Base-by-base conservation (phyloP, 2,329 filamentous ascomycete genomes). In the Didymella glomerata region DNA sequence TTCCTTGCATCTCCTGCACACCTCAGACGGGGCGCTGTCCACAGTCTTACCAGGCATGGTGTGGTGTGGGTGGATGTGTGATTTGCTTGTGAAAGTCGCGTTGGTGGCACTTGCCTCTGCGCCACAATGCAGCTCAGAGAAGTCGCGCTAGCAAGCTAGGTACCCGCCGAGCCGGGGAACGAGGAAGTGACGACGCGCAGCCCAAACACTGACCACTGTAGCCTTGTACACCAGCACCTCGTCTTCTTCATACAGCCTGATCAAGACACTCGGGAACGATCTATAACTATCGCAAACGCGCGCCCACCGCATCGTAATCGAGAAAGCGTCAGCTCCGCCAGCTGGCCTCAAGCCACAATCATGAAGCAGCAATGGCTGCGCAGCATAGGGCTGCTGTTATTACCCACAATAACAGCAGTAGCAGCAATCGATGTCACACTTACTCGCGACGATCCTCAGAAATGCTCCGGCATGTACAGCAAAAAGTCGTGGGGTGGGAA, bases 401-500 rank as follows among this genome's bases (percentile, higher is more conserved):
- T 73, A 52, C 71, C 71, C 9, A 68, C 65, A 28, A 62, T 76
- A 45, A 67, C 71, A 50, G 71, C 71, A 30, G 74, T 76, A 20
- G 57, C 69, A 48, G 77, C 76, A 38, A 71, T 77, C 52, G 77
- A 79, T 50, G 68, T 79, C 18, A 68, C 68, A 16, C 49, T 78
- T 36, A 75, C 76, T 69, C 44, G 64, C 59, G 86, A 89, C 34
- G 90, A 94, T 73, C 84, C 88, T 72, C 91, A 97, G 81, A 86
- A 90, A 86, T 97, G 94, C 81, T 82, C 84, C 82, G 92, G 94
- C 81, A 97, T 98, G 93, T 98, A 97, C 82, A 93, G 91, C 80
- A 89, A 87, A 75, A 90, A 88, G 72, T 85, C 90, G 49, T 98
- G 94, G 94, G 92, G 92, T 69, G 94, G 94, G 59, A 86, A 87